A percentile compares a stretch with the other conserved stretches of the same genome.
These are phyloP conservation scores for Fusarium penzigii DNA, from an alignment of 2,329 filamentous ascomycete species.

Conservation along the genomic window DNA sequence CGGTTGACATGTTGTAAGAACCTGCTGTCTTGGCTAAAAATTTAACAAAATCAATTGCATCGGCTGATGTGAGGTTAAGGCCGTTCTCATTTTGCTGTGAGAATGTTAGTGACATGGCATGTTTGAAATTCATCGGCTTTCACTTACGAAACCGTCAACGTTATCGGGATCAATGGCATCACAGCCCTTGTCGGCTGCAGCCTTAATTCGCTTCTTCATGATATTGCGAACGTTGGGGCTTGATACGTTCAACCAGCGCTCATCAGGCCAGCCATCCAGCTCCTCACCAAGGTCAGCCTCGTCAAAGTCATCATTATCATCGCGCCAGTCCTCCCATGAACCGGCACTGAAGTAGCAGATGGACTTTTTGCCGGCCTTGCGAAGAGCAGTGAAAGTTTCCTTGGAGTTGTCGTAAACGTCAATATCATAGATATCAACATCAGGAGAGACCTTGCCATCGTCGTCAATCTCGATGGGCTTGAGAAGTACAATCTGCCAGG, in stretches of 20 bases:
- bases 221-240: constrained; percentile 62
- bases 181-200: constrained; percentile 63
- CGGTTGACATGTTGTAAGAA: constrained; percentile 57
- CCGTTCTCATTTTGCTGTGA: constrained; percentile 60
- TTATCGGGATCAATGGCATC: constrained; percentile 73
- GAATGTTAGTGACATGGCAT: background rate
- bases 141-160: constrained; percentile 62
- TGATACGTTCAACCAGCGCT: constrained; percentile 65
- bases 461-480: background rate
- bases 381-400: constrained; percentile 53
- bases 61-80: constrained; percentile 55
- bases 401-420: constrained; percentile 56
- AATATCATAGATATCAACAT: constrained; percentile 53
- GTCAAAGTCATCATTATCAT: constrained; percentile 57
- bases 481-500: background rate
- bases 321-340: constrained; percentile 64
- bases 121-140: background rate
- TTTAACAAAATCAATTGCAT: constrained; percentile 59
- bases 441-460: constrained; percentile 27
- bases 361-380: constrained; percentile 58
- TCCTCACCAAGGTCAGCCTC: constrained; percentile 56
- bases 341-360: constrained; percentile 78
- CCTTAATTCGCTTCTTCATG: constrained; percentile 61
- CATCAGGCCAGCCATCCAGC: constrained; percentile 65
- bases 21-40: constrained; percentile 60